Conservation (phyloP, 805 yeast species). For the Yueomyces sinensis region DNA sequence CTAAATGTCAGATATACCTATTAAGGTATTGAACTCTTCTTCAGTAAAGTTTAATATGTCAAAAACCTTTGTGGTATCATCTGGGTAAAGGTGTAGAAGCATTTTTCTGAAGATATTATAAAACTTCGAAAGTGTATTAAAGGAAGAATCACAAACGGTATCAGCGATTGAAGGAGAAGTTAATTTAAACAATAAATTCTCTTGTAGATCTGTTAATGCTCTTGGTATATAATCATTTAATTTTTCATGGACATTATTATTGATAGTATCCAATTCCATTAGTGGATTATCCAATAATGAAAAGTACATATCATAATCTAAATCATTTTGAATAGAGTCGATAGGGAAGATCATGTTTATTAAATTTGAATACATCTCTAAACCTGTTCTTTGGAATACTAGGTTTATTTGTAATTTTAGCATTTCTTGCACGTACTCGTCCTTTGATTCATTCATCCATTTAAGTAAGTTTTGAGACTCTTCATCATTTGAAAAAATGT, state of each 20-base stretch:
- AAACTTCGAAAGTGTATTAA: constrained; percentile 32
- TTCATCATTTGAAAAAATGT: constrained; percentile 25
- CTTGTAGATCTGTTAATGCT: constrained; percentile 48
- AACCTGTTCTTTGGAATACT: constrained; percentile 38
- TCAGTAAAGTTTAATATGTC: constrained; percentile 17
- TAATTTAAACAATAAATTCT: constrained; percentile 38
- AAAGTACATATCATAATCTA: constrained; percentile 48
- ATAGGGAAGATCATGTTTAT: constrained; percentile 63
- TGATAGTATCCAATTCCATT: constrained; percentile 31
- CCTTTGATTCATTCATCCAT: constrained; percentile 23
- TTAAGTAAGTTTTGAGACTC: constrained; percentile 6
- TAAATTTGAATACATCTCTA: constrained; percentile 48
- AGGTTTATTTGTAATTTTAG: constrained; percentile 32
- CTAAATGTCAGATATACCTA: too few species aligned
- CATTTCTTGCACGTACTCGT: constrained; percentile 20
- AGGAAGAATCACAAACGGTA: constrained; percentile 38
- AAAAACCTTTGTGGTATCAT: constrained; percentile 8
- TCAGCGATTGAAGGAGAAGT: constrained; percentile 52
- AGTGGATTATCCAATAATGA: constrained; percentile 48
- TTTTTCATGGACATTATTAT: constrained; percentile 33
- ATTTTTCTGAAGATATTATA: constrained; percentile 27
- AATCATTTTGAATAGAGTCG: constrained; percentile 35
- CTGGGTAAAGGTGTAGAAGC: constrained; percentile 24
- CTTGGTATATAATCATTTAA: constrained; percentile 33
- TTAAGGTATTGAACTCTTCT: constrained; percentile 47